Base-by-base conservation (phyloP, 2,329 filamentous ascomycete genomes). In the Colletotrichum brevisporum region DNA sequence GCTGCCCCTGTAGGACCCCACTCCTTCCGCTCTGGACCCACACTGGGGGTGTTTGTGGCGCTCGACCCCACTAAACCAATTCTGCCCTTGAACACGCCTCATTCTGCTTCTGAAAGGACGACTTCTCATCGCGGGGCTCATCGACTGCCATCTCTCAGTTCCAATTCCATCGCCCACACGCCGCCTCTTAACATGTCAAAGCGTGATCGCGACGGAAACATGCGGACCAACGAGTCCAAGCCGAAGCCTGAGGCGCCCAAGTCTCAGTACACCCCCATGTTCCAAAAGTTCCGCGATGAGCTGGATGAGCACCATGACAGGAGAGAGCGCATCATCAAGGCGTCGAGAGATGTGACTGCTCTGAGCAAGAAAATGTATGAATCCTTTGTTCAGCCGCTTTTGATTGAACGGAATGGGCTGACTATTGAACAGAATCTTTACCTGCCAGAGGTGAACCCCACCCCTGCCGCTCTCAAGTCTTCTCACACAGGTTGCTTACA, bases 271-370 rank as follows among this genome's bases (percentile, higher is more conserved):
- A 89, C 90, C 71, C 81, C 90, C 73, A 94, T 98, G 87, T 99
- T 99, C 78, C 92, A 94, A 79, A 83, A 80, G 8, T 97, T 98
- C 79, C 91, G 95, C 59, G 87, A 92, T 75, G 95, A 98, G 81
- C 86, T 99, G 31, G 96, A 99, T 77, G 90, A 96, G 81, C 95
- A 98, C 78, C 94, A 99, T 80, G 96, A 98, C 81, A 91, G 96
- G 16, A 89, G 94, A 65, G 95, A 98, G 83, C 89, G 92, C 61
- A 90, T 97, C 74, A 93, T 97, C 77, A 99, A 98, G 83, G 92
- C 91, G 2, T 97, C 94, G 9, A 87, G 95, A 71, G 96, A 99
- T 79, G 93, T 99, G 67, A 99, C 96, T 6, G 94, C 94, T 0
- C 85, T 94, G 62, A 97, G 94, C 81, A 99, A 99, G 86, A 99